phyloP scores from a whole-genome alignment of 1,284 basidiomycete species.

The Hemileia vastatrix region DNA sequence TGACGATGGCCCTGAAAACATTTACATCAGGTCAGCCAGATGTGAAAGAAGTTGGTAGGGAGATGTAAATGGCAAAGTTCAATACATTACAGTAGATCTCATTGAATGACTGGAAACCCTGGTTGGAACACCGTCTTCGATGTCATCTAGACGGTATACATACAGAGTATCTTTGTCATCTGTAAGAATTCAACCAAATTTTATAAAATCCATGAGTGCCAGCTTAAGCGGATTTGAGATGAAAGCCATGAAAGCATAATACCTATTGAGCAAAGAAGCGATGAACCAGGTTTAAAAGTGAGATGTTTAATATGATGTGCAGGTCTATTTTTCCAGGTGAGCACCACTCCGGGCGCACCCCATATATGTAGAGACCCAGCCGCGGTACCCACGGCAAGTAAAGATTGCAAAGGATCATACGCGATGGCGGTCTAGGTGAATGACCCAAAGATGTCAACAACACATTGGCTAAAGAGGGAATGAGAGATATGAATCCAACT shows the following conservation, averaged over 20 bases:
- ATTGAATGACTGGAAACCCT: conserved; percentile 52
- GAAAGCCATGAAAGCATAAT: neutral
- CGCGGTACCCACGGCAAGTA: conserved; percentile 60
- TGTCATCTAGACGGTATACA: conserved; percentile 57
- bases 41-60: conserved; percentile 22
- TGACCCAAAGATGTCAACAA: neutral
- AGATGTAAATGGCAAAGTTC: neutral
- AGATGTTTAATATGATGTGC: conserved; percentile 54
- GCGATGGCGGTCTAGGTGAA: conserved; percentile 10
- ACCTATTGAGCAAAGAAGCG: conserved; percentile 59
- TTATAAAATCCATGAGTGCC: neutral
- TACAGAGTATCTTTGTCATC: conserved; percentile 60
- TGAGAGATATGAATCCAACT: too few species aligned
- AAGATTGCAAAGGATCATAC: conserved; percentile 58
- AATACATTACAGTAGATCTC: conserved; percentile 50
- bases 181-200: conserved; percentile 34
- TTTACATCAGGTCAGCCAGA: conserved; percentile 22
- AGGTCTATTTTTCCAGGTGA: conserved; percentile 52
- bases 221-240: neutral
- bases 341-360: conserved; percentile 55
- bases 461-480: too few species aligned
- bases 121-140: conserved; percentile 51
- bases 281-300: conserved; percentile 54
- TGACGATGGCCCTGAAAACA: conserved; percentile 51
- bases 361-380: conserved; percentile 56